Evolutionary conservation across 345 rosid species (phyloP), one percentile per base, ranked within the genome.

Genomic region (Acer campestre): DNA sequence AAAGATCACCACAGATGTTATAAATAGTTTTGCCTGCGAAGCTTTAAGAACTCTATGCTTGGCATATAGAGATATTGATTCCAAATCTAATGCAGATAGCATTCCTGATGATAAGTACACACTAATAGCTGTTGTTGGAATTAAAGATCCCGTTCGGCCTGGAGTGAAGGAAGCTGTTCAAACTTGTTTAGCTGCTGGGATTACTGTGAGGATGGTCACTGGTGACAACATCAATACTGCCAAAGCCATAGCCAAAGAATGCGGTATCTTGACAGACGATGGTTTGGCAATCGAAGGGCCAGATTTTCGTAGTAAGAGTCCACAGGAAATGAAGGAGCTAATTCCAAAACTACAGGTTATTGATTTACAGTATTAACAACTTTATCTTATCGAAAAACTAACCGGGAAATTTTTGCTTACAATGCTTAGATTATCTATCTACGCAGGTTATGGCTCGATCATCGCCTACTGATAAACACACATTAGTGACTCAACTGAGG

Each of bases 231-330:
- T 90, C 61, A 78, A 80, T 65, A 93, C 94, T 23, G 97, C 93
- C 11, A 91, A 86, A 84, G 97, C 98, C 56, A 93, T 92, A 84
- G 93, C 98, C 3, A 84, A 80, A 29, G 94, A 91, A 75, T 91
- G 94, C 70, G 97, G 93, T 0, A 93, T 91, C 65, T 77, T 78
- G 79, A 89, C 89, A 7, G 86, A 79, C 31, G 91, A 81, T 79
- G 98, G 96, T 29, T 74, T 91, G 78, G 96, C 94, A 49, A 89
- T 93, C 59, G 97, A 93, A 82, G 98, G 98, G 27, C 85, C 89
- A 12, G 79, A 88, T 29, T 91, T 91, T 80, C 87, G 97, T 9
- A 77, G 75, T 18, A 90, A 82, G 82, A 80, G 87, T 75, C 88
- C 92, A 22, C 85, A 82, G 46, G 87, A 90, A 68, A 79, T 91